Evolutionary conservation across 2,329 filamentous ascomycete species (phyloP).

Genomic region (Allantophomopsis cytisporea): DNA sequence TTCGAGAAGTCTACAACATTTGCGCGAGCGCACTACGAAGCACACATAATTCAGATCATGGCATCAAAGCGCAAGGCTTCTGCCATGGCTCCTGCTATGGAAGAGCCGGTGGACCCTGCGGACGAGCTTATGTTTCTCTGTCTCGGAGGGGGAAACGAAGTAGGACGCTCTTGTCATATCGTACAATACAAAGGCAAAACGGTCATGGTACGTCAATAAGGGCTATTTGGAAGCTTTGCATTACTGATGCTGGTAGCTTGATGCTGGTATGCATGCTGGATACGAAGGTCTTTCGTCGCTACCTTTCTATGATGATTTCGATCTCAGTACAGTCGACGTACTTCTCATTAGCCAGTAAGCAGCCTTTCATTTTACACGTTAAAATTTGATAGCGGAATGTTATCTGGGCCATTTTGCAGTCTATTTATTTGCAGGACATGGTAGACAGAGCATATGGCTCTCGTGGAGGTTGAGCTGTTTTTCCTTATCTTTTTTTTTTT

Average conservation of each 20-base stretch:
- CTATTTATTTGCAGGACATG: no score
- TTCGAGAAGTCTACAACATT: no score
- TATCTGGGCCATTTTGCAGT: no score
- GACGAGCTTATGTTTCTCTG: constrained; percentile 93
- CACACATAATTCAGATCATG: constrained; percentile 36
- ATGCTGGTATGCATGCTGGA: constrained; percentile 92
- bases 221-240: no score
- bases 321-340: constrained; percentile 92
- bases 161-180: constrained; percentile 93
- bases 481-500: constrained; percentile 1
- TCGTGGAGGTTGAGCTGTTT: not conserved
- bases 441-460: not conserved
- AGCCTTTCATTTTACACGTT: constrained; percentile 10
- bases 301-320: constrained; percentile 97
- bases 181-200: constrained; percentile 99
- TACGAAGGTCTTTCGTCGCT: constrained; percentile 89
- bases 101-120: constrained; percentile 82
- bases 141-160: constrained; percentile 90
- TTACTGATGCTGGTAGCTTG: constrained; percentile 45
- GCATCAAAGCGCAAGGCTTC: constrained; percentile 85
- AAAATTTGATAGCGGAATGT: constrained; percentile 1
- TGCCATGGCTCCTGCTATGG: constrained; percentile 53
- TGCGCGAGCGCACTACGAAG: no score
- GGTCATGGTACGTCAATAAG: constrained; percentile 62
- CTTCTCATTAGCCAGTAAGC: constrained; percentile 99